Conservation (phyloP, 2,329 filamentous ascomycete species). For the Dothiorella sarmentorum region DNA sequence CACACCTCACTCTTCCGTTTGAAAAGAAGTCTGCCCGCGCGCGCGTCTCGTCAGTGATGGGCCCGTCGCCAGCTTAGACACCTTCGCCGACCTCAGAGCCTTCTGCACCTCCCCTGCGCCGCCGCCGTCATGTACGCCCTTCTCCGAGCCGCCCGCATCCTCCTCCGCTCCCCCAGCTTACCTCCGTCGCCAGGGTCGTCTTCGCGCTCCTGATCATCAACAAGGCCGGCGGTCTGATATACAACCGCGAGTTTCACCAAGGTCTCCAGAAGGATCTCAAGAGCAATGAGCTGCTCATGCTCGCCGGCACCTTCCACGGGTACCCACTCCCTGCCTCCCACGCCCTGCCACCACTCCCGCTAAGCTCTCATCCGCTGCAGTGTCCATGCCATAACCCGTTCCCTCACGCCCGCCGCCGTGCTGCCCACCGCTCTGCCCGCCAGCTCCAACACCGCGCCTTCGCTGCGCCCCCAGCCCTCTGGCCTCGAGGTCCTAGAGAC, state of each 20-base stretch:
- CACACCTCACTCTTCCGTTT: background rate
- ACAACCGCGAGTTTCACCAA: conserved; percentile 89
- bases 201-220: conserved; percentile 97
- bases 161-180: conserved; percentile 1
- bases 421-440: conserved; percentile 24
- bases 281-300: conserved; percentile 94
- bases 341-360: background rate
- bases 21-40: background rate
- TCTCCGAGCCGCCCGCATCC: conserved; percentile 1
- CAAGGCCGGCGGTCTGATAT: conserved; percentile 94
- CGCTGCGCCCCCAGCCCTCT: conserved; percentile 49
- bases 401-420: conserved; percentile 43
- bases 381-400: conserved; percentile 63
- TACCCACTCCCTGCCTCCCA: conserved; percentile 41
- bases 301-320: conserved; percentile 97
- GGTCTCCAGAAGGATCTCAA: conserved; percentile 83
- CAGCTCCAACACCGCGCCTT: conserved; percentile 33
- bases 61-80: background rate
- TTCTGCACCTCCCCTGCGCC: background rate
- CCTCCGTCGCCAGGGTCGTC: conserved; percentile 65
- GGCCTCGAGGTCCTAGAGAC: conserved; percentile 92
- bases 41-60: background rate
- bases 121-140: conserved; percentile 12
- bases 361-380: conserved; percentile 31
- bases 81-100: background rate